Base-by-base conservation (phyloP, 1,284 basidiomycete genomes). In the Apiotrichum porosum region DNA sequence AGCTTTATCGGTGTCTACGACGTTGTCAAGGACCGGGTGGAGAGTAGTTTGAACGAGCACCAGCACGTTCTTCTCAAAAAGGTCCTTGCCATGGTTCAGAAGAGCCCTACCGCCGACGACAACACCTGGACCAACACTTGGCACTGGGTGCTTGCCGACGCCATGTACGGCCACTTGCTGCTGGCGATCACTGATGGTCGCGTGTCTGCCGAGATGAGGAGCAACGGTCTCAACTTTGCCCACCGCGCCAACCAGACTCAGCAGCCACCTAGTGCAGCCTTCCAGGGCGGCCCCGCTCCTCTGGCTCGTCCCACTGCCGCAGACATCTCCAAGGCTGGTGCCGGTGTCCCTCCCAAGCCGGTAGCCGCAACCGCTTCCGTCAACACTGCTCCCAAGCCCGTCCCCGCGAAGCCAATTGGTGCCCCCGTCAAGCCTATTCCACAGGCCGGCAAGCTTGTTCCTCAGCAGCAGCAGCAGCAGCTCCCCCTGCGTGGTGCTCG, bases 161-260 rank as follows among this genome's bases (percentile, higher is more conserved):
- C 93, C 9, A 85, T 88, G 1, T 94, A 87, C 58, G 95, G 94
- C 2, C 83, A 82, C 15, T 79, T 98, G 34, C 76, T 97, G 1
- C 76, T 99, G 38, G 89, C 94, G 57, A 77, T 98, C 61, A 85
- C 84, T 58, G 92, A 97, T 53, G 92, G 93, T 2, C 79, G 94
- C 36, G 83, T 99, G 36, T 90, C 87, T 52, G 86, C 87, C 0
- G 93, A 97, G 70, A 80, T 92, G 58, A 91, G 87, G 72, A 88
- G 86, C 62, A 88, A 93, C 78, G 94, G 92, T 28, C 92, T 97
- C 78, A 97, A 97, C 76, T 98, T 93, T 66, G 87, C 90, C 14
- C 72, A 73, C 47, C 69, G 73, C 35, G 58, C 62, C 6, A 57
- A 51, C 24, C 61, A 60, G 41, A 46, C 49, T 2, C 54, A 57